These are phyloP conservation scores for Globisporangium apiculatum DNA, from an alignment of 352 stramenopile species.

Conservation along the genomic window DNA sequence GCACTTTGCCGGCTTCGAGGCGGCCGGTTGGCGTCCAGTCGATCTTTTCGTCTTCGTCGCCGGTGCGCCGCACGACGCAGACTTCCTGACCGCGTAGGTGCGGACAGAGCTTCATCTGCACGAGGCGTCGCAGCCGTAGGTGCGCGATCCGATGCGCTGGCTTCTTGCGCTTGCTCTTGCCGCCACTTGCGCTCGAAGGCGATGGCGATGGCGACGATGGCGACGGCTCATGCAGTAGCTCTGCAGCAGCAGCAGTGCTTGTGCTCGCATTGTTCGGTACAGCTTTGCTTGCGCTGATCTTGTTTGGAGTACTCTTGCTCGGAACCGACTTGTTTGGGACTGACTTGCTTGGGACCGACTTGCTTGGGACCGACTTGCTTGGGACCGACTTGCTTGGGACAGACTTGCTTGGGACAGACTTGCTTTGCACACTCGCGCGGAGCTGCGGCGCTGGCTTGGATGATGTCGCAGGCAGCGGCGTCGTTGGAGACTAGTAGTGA, in stretches of 20 bases:
- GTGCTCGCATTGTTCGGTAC: not conserved
- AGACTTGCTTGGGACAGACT: not conserved
- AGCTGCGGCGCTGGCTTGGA: constrained; percentile 1
- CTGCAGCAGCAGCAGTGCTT: not conserved
- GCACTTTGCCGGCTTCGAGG: constrained; percentile 53
- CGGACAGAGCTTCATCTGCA: constrained; percentile 57
- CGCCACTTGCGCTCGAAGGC: constrained; percentile 13
- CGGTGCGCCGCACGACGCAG: constrained; percentile 28
- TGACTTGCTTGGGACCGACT: not conserved
- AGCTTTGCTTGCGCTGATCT: not conserved
- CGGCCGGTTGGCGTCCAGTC: constrained; percentile 38
- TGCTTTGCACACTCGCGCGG: not conserved
- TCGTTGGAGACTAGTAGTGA: not conserved
- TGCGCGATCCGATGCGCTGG: constrained; percentile 24
- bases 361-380: not conserved
- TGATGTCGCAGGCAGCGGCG: not conserved
- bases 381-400: too few relatives aligned
- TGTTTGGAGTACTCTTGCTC: not conserved
- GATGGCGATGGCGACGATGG: constrained; percentile 15
- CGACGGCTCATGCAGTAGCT: not conserved
- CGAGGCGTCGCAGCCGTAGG: constrained; percentile 54
- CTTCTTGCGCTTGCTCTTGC: constrained; percentile 21
- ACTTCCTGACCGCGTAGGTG: constrained; percentile 64
- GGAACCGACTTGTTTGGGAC: not conserved
- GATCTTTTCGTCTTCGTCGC: constrained; percentile 1